phyloP scores from a whole-genome alignment of 495 filamentous ascomycete species.

The Hyaloscypha bicolor region DNA sequence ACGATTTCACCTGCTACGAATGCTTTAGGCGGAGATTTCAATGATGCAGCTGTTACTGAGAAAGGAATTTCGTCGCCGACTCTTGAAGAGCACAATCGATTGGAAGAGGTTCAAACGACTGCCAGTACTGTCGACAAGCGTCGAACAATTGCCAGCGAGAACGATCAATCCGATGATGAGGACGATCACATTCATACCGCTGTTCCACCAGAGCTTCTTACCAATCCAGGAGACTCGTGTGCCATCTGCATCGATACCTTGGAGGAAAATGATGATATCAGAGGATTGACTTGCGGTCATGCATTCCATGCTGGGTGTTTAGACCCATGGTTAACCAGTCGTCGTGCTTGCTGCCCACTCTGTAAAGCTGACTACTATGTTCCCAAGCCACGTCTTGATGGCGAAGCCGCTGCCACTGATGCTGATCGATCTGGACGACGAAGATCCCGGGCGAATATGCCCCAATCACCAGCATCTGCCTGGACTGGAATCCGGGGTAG shows the following conservation, averaged over 20 bases:
- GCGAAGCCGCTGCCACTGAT: constrained; percentile 34
- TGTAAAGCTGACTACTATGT: constrained; percentile 97
- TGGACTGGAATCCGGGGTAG: constrained; percentile 32
- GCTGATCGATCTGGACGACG: constrained; percentile 27
- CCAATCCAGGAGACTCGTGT: constrained; percentile 90
- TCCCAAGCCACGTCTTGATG: constrained; percentile 47
- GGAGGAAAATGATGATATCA: constrained; percentile 94
- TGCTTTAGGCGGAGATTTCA: constrained; percentile 9
- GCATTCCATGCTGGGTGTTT: constrained; percentile 95
- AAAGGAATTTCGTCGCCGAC: constrained; percentile 4
- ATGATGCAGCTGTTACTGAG: constrained; percentile 16
- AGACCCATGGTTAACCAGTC: constrained; percentile 92
- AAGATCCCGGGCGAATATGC: constrained; percentile 22
- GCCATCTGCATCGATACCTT: constrained; percentile 94
- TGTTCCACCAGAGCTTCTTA: constrained; percentile 78
- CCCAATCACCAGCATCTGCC: constrained; percentile 23
- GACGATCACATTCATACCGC: constrained; percentile 84
- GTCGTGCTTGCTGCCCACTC: constrained; percentile 92
- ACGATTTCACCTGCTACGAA: constrained; percentile 17
- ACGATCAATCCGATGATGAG: constrained; percentile 67
- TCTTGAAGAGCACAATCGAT: constrained; percentile 19
- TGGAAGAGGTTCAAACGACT: constrained; percentile 28
- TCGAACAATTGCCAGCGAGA: constrained; percentile 22
- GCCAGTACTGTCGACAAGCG: constrained; percentile 33
- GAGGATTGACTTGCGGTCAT: constrained; percentile 91